Evolutionary conservation across 2,329 filamentous ascomycete genomes (phyloP), one percentile per base, ranked within the genome.

Genomic region (Nemania abortiva): DNA sequence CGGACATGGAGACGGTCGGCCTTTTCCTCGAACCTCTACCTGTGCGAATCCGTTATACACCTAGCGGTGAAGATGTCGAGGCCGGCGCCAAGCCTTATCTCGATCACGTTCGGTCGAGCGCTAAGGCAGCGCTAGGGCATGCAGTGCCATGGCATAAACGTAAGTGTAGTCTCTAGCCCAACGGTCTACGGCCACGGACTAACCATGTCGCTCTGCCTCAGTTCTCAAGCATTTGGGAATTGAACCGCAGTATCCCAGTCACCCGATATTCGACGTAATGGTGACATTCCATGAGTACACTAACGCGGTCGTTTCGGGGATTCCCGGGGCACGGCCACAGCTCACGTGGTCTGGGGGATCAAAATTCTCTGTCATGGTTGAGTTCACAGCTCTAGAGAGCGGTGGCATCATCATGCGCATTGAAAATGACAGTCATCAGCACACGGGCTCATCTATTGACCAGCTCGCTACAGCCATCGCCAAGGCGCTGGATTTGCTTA

Each of bases 281-380:
- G 60, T 64, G 5, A 64, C 65, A 1, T 67, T 63, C 24, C 65
- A 67, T 11, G 64, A 66, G 15, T n/a, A 15, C 3, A 29, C 52
- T 6, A 11, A 50, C 10, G 27, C 54, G 7, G 18, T 57, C 11
- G 3, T 9, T 6, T 18, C 52, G 1, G 50, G 27, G 13, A 27
- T 42, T 6, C 18, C 53, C 6, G 59, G 39, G 2, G 15, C 34
- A 13, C 13, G 13, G 18, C 22, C 20, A 4, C 10, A 52, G 11
- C 34, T 18, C 15, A 70, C 60, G 1, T 70, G 68, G 65, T 15
- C 39, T 2, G 50, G 62, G 10, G 68, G 68, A 1, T 55, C 68
- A 7, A 70, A 70, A 31, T 70, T 70, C 31, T 54, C 56, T 27
- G 37, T 70, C 50, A 68, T 70, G 68, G 52, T 34, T 3, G 68